phyloP scores from a whole-genome alignment of 2,329 filamentous ascomycete genomes.

The Colletotrichum magnum region DNA sequence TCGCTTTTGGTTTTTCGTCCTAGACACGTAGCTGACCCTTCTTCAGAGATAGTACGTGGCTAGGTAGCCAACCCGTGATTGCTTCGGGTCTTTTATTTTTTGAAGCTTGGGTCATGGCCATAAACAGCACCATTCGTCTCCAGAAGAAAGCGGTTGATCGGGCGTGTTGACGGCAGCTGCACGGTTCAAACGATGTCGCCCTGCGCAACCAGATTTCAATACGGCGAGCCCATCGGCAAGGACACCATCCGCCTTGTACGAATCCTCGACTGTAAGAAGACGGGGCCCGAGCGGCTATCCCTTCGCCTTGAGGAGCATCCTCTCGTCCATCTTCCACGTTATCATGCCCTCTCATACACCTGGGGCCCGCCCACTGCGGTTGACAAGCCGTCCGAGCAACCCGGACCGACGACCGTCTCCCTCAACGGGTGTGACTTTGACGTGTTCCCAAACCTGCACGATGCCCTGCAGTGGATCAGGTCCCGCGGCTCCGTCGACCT shows the following conservation, averaged over 20 bases:
- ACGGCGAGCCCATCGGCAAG: conserved; percentile 13
- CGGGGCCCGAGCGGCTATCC: background rate
- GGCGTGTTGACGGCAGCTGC: background rate
- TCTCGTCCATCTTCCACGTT: conserved; percentile 11
- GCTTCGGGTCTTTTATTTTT: background rate
- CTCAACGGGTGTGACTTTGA: conserved; percentile 11
- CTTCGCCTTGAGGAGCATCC: conserved; percentile 28
- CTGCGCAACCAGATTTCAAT: conserved; percentile 5
- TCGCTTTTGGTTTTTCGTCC: conserved; percentile 17
- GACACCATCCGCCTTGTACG: conserved; percentile 21
- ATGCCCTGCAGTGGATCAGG: conserved; percentile 29
- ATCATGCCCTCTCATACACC: conserved; percentile 33
- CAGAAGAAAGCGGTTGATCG: background rate
- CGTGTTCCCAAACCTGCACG: conserved; percentile 11
- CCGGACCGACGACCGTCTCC: background rate
- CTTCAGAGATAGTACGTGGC: conserved; percentile 17
- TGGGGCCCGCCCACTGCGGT: conserved; percentile 19
- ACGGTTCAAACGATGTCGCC: background rate
- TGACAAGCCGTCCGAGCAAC: background rate
- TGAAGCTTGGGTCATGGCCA: background rate
- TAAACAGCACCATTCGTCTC: background rate
- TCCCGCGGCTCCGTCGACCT: conserved; percentile 2
- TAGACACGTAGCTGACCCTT: conserved; percentile 28
- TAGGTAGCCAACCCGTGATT: conserved; percentile 3
- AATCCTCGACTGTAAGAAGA: background rate